phyloP scores from a whole-genome alignment of 1,139 yeast genomes.

The Saccharomycopsis hybrid region DNA sequence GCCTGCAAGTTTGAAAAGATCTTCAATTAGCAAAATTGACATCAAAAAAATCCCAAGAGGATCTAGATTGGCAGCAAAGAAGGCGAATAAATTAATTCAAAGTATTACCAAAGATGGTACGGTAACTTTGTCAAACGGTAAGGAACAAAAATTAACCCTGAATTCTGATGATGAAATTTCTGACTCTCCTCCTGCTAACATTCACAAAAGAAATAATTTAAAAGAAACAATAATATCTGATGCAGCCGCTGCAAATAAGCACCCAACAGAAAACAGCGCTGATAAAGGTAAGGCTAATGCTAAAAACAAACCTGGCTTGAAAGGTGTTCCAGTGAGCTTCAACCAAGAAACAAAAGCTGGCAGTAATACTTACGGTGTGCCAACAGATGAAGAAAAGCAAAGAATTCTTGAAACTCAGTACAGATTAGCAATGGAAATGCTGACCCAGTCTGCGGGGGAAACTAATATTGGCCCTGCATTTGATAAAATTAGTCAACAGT shows the following conservation, averaged over 20 bases:
- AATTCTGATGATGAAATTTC: not conserved
- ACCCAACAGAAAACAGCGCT: not conserved
- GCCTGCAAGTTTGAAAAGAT: conserved; percentile 10
- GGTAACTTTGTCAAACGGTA: conserved; percentile 7
- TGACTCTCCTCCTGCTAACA: conserved; percentile 1
- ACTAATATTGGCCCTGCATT: too few species aligned
- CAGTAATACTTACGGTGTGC: too few species aligned
- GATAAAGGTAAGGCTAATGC: not conserved
- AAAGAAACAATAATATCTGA: not conserved
- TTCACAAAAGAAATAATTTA: not conserved
- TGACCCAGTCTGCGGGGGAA: too few species aligned
- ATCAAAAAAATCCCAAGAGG: not conserved
- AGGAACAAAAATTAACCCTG: not conserved
- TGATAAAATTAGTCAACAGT: too few species aligned
- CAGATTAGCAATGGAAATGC: too few species aligned
- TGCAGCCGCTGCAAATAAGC: too few species aligned
- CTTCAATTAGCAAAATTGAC: conserved; percentile 1
- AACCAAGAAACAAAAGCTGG: too few species aligned
- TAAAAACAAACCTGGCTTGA: too few species aligned
- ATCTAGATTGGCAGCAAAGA: conserved; percentile 8
- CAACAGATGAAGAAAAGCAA: too few species aligned
- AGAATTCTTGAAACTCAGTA: too few species aligned
- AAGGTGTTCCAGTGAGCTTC: too few species aligned
- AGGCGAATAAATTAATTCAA: conserved; percentile 3
- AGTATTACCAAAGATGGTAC: conserved; percentile 2